Evolutionary conservation across 78 protist species (phyloP).

Genomic region (Thecamonas trahens): DNA sequence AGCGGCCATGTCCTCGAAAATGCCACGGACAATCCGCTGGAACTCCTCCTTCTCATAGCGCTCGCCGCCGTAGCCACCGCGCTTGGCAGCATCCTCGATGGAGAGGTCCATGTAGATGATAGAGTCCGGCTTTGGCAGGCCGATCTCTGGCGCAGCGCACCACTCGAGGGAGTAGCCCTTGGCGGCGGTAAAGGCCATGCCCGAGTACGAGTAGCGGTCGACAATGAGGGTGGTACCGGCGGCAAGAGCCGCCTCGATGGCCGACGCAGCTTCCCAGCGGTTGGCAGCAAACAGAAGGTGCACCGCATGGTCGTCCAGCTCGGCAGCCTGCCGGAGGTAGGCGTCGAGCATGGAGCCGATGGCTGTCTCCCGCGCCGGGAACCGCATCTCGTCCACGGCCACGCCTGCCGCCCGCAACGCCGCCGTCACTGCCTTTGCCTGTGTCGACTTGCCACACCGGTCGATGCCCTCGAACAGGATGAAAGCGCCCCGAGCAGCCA

Average conservation of each 20-base stretch:
- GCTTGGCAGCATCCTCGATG: constrained; percentile 44
- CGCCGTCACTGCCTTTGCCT: constrained; percentile 3
- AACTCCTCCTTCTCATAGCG: constrained; percentile 68
- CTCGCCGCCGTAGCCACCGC: constrained; percentile 79
- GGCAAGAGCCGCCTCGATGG: constrained; percentile 13
- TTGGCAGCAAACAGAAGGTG: constrained; percentile 83
- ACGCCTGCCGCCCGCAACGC: background rate
- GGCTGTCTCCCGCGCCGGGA: constrained; percentile 66
- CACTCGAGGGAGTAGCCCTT: constrained; percentile 68
- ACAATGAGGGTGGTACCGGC: constrained; percentile 59
- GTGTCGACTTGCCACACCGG: constrained; percentile 78
- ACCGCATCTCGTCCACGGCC: background rate
- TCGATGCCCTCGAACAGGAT: constrained; percentile 80
- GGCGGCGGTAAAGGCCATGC: constrained; percentile 83
- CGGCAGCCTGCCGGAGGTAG: constrained; percentile 45
- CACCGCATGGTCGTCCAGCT: constrained; percentile 68
- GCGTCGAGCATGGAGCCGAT: constrained; percentile 65
- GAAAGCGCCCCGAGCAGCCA: constrained; percentile 62
- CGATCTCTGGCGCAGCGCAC: constrained; percentile 73
- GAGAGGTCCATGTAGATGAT: constrained; percentile 52
- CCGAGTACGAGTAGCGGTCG: constrained; percentile 82
- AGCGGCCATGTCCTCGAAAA: no score
- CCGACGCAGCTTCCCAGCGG: constrained; percentile 65
- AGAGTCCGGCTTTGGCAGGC: constrained; percentile 77
- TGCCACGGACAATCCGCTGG: no score